A percentile compares a stretch with the other conserved stretches of the same genome.
Evolutionary conservation across 345 rosid species (phyloP).

Genomic region (Fremontodendron californicum): DNA sequence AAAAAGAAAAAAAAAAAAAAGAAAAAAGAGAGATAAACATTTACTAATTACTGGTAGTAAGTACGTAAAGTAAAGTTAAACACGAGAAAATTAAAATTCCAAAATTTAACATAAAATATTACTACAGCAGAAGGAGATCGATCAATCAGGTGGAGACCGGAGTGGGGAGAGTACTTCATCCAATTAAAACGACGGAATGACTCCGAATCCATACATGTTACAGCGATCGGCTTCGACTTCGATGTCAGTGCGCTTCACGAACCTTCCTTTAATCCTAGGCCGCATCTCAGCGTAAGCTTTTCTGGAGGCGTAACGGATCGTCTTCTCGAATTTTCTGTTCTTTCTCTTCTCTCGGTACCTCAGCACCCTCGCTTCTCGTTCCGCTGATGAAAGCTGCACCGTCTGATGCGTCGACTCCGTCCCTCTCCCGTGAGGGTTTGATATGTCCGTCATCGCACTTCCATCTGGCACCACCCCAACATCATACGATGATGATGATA

Average conservation of each 20-base stretch:
- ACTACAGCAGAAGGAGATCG: too few species aligned
- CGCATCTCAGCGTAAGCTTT: constrained; percentile 90
- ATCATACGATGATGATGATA: constrained; percentile 80
- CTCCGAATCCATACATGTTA: constrained; percentile 53
- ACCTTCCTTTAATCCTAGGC: constrained; percentile 88
- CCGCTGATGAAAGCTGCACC: constrained; percentile 60
- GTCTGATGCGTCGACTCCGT: constrained; percentile 44
- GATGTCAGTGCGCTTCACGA: constrained; percentile 60
- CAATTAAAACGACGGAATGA: constrained; percentile 66
- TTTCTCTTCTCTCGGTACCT: constrained; percentile 98
- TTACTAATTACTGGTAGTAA: too few species aligned
- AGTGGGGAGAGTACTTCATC: background rate
- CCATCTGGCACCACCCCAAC: constrained; percentile 94
- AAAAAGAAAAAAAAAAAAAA: too few species aligned
- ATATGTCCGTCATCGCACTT: constrained; percentile 51
- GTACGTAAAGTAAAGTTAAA: background rate
- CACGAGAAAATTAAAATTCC: background rate
- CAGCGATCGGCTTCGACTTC: constrained; percentile 36
- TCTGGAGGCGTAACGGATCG: constrained; percentile 75
- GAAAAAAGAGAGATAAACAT: background rate
- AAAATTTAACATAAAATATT: background rate
- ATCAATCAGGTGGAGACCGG: too few species aligned
- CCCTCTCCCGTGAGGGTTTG: constrained; percentile 48
- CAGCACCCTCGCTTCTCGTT: constrained; percentile 87
- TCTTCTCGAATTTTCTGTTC: constrained; percentile 93